Percentiles rank a stretch among this genome's conserved stretches.
Conservation (phyloP, 257 asterid genomes). For the Mitragyna speciosa region DNA sequence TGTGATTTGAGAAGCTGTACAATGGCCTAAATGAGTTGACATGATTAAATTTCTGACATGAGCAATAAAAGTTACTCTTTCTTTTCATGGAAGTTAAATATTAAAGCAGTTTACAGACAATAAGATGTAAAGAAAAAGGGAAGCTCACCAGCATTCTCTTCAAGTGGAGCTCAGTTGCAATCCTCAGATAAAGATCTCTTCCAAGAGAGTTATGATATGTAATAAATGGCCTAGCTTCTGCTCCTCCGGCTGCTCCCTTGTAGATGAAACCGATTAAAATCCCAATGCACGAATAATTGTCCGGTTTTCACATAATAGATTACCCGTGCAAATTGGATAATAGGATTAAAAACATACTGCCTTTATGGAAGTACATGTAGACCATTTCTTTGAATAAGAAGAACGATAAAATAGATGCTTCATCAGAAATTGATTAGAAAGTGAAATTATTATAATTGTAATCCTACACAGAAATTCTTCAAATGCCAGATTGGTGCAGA, state of each 20-base stretch:
- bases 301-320: background rate
- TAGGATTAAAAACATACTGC: background rate
- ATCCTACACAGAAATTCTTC: background rate
- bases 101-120: slow-evolving; percentile 2
- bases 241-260: slow-evolving; percentile 99
- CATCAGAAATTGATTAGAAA: background rate
- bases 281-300: background rate
- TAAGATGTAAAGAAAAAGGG: slow-evolving; percentile 10
- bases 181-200: slow-evolving; percentile 92
- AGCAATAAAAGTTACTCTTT: background rate
- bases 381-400: background rate
- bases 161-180: slow-evolving; percentile 97
- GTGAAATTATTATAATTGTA: background rate
- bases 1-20: background rate
- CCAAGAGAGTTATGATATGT: slow-evolving; percentile 97
- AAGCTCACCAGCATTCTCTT: slow-evolving; percentile 94
- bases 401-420: too few species aligned
- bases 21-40: background rate
- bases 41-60: background rate
- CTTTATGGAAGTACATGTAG: background rate
- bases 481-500: background rate
- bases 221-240: slow-evolving; percentile 98
- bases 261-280: slow-evolving; percentile 34
- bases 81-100: background rate
- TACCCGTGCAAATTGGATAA: background rate